A percentile compares a stretch with the other conserved stretches of the same genome.
Conservation (phyloP, 441 rosid genomes). For the Arabidopsis lyrata region DNA sequence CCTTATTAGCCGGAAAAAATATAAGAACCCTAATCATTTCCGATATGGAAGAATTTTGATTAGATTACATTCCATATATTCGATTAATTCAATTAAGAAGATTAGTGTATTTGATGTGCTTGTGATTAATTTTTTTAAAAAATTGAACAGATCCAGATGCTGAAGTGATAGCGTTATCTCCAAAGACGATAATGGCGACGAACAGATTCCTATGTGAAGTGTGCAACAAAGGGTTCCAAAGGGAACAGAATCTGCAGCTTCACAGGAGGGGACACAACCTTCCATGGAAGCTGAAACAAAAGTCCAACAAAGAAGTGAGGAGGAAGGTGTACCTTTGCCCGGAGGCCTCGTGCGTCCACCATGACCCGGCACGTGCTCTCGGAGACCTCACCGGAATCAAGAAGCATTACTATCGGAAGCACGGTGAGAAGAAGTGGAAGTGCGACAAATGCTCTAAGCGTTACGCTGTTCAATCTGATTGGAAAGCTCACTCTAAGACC, state of each 20-base stretch:
- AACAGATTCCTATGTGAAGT: constrained; percentile 64
- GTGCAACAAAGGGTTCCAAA: constrained; percentile 63
- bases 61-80: background rate
- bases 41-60: too few species aligned
- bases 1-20: background rate
- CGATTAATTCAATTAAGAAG: background rate
- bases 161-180: constrained; percentile 58
- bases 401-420: constrained; percentile 59
- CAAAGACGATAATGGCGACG: constrained; percentile 59
- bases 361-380: constrained; percentile 60
- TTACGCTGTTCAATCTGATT: constrained; percentile 66
- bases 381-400: constrained; percentile 65
- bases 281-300: constrained; percentile 62
- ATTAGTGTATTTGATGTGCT: constrained; percentile 25
- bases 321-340: constrained; percentile 62
- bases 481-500: constrained; percentile 63
- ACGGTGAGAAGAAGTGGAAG: constrained; percentile 57
- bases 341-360: constrained; percentile 62
- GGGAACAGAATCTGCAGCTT: constrained; percentile 62
- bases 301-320: constrained; percentile 51
- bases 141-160: constrained; percentile 55
- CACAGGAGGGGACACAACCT: constrained; percentile 64
- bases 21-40: constrained; percentile 30
- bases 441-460: constrained; percentile 61
- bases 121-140: background rate